Evolutionary conservation across 257 asterid species (phyloP).

Genomic region (Solanum gracilifrons): DNA sequence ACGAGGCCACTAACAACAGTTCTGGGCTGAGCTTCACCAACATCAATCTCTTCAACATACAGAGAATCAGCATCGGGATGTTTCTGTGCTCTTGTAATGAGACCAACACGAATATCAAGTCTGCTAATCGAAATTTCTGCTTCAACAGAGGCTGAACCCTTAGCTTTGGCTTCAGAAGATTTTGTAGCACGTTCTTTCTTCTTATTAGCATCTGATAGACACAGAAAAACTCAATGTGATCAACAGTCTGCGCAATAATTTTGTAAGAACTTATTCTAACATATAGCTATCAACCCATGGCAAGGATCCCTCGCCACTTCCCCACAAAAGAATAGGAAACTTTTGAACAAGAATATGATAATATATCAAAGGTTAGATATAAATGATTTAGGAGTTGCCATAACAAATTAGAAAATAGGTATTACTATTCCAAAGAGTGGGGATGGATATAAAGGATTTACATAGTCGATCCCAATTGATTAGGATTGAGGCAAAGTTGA

Average conservation of each 20-base stretch:
- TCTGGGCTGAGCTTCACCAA: constrained; percentile 85
- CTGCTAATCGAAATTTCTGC: constrained; percentile 58
- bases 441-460: not conserved
- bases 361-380: not conserved
- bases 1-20: constrained; percentile 98
- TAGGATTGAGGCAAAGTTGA: not conserved
- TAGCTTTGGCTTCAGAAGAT: constrained; percentile 51
- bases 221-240: not conserved
- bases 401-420: not conserved
- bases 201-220: constrained; percentile 36
- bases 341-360: not conserved
- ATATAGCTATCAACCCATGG: not conserved
- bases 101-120: constrained; percentile 90
- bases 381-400: not conserved
- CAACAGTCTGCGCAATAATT: not conserved
- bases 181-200: constrained; percentile 57
- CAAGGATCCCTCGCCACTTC: not conserved
- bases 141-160: constrained; percentile 42
- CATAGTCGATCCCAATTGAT: not conserved
- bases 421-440: not conserved
- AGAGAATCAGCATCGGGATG: constrained; percentile 93
- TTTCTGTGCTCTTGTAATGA: constrained; percentile 67
- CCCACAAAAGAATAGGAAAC: not conserved
- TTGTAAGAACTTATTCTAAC: not conserved
- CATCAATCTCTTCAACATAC: constrained; percentile 96